Evolutionary conservation across 345 rosid genomes (phyloP), one percentile per base, ranked within the genome.

Genomic region (Salix exigua): DNA sequence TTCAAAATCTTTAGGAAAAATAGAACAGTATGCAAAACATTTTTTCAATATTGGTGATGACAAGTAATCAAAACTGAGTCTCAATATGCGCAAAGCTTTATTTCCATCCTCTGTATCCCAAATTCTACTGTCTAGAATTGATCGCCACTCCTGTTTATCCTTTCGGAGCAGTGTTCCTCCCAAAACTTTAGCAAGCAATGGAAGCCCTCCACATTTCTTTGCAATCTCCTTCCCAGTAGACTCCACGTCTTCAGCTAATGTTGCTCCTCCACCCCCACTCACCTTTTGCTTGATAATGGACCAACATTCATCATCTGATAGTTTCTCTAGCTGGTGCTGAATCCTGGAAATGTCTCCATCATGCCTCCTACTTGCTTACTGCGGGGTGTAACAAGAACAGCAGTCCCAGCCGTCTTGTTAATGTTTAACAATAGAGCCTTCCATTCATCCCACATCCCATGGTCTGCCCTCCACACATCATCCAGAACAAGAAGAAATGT

Each of bases 381-480:
- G 2, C 77, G 82, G 30, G 85, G 78, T 3, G 85, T 82, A 10
- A 72, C 53, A 0, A 82, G 2, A 35, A 83, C 37, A 46, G 44
- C 70, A 38, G 38, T 51, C 28, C 79, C 79, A 7, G 33, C 30
- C 8, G 14, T 53, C 2, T 3, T 13, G 14, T 42, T 67, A 18
- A 75, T 16, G 2, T 33, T 31, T 13, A 14, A 11, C 80, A 83
- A 75, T 28, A 42, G 17, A 0, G 12, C 30, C 62, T 21, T 72
- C 16, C 81, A 73, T 33, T 21, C 26, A 12, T 53, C 37, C 82
- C 84, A 83, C 1, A 8, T 58, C 1, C 19, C 33, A 5, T 1
- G 0, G 1, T 64, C 78, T n/a, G 37, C 66, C 50, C 67, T 66
- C 86, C 86, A 80, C 53, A 77, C 76, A 38, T 77, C 78, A 70